Evolutionary conservation across 2,329 filamentous ascomycete species (phyloP), one percentile per base, ranked within the genome.

Genomic region (Diaporthe batatas): DNA sequence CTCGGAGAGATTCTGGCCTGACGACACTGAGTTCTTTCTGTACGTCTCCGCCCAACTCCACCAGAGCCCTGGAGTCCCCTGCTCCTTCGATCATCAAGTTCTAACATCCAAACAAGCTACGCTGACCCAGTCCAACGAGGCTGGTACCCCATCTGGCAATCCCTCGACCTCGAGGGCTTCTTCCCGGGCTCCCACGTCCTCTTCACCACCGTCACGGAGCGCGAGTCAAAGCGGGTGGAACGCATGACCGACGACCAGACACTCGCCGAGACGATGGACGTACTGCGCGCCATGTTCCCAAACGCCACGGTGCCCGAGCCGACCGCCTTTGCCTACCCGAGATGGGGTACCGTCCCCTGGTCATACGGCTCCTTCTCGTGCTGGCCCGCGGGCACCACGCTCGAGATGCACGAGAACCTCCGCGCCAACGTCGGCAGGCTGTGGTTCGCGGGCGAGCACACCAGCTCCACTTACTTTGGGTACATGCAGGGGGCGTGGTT

Each of bases 351-450:
- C 1, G 6, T 36, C 11, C 59, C 59, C 44, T 65, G 59, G 59
- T 3, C 44, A 6, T 49, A 65, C 42, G 59, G 42, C 6, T 51
- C 59, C 21, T 65, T 49, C 42, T 49, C 42, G 29, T 34, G 42
- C 21, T 65, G 59, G 59, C 59, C 59, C 11, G 44, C 42, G 11
- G 59, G 59, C 1, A 49, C 42, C 10, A 65, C 59, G 29, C 59
- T 65, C 44, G 59, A 65, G 59, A 65, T 49, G 59, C 59, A 65
- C 42, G 18, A 65, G 59, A 65, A 65, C 25, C 42, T 65, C 6
- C 59, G 59, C 29, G 59, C 59, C 21, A 65, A 65, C 21, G 29
- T 65, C 21, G 44, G 11, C 11, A 23, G 59, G 25, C 59, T 65
- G 42, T 65, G 59, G 59, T 65, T 65, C 21, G 59, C 59, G 2